These are phyloP conservation scores for Hypoxylon sp. DNA, from an alignment of 2,329 filamentous ascomycete species.

Conservation along the genomic window DNA sequence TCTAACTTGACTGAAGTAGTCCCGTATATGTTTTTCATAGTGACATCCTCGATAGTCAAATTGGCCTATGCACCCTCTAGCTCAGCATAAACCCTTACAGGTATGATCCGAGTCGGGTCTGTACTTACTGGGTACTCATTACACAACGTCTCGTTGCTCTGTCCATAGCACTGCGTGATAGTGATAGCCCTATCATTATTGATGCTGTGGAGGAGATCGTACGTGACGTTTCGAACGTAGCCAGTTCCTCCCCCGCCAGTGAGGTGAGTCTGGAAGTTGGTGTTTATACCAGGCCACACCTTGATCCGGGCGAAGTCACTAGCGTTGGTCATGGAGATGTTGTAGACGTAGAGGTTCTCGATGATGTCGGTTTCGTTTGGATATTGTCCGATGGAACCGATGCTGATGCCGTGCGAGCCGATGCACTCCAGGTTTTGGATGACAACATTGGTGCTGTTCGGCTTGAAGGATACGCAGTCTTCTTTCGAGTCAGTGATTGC, in stretches of 20 bases:
- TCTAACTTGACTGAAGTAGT: conserved; percentile 31
- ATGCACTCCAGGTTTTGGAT: conserved; percentile 74
- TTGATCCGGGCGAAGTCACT: conserved; percentile 76
- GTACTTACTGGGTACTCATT: conserved; percentile 47
- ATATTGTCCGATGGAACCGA: conserved; percentile 77
- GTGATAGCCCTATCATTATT: conserved; percentile 73
- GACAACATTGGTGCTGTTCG: conserved; percentile 73
- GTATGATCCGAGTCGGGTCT: neutral
- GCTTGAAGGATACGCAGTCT: conserved; percentile 79
- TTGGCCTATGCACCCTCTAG: conserved; percentile 23
- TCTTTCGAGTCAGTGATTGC: too few species aligned
- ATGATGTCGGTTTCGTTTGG: conserved; percentile 70
- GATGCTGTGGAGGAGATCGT: conserved; percentile 65
- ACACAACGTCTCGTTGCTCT: conserved; percentile 48
- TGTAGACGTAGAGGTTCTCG: conserved; percentile 72
- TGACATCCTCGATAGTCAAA: conserved; percentile 35
- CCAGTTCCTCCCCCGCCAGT: conserved; percentile 70
- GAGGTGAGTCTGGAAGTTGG: conserved; percentile 65
- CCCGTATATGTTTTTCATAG: conserved; percentile 36
- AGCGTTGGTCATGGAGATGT: conserved; percentile 66
- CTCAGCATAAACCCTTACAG: too few species aligned
- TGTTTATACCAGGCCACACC: conserved; percentile 70
- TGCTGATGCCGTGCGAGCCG: conserved; percentile 75
- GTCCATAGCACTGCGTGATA: conserved; percentile 71
- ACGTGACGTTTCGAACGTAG: conserved; percentile 72